Conservation (phyloP, 1,284 basidiomycete species). For the Sporisorium graminicola region DNA sequence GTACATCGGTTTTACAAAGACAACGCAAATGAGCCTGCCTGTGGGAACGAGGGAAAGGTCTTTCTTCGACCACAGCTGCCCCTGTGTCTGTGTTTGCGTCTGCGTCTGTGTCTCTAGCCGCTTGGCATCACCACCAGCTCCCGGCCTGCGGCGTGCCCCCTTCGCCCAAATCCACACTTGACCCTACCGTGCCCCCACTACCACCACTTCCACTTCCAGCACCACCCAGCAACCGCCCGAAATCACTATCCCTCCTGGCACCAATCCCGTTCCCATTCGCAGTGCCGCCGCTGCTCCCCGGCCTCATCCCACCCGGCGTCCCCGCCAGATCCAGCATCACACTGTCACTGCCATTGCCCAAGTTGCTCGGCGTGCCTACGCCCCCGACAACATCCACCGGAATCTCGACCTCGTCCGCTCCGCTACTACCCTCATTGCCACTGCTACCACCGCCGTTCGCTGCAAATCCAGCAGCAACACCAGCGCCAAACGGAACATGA, state of each 20-base stretch:
- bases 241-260: neutral
- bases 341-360: slow-evolving; percentile 24
- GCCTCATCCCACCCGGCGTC: neutral
- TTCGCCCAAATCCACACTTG: slow-evolving; percentile 24
- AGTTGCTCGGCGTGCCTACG: slow-evolving; percentile 33
- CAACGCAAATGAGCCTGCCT: too few species aligned
- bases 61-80: neutral
- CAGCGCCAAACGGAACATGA: slow-evolving; percentile 25
- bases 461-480: neutral
- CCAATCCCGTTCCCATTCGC: neutral
- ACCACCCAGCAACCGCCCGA: neutral
- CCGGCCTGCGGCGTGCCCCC: slow-evolving; percentile 40
- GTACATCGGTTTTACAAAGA: too few species aligned
- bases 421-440: neutral
- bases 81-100: neutral
- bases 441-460: neutral
- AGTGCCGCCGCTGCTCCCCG: slow-evolving; percentile 1
- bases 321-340: slow-evolving; percentile 20
- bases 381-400: slow-evolving; percentile 15
- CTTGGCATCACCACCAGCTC: slow-evolving; percentile 37
- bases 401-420: neutral
- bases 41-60: too few species aligned
- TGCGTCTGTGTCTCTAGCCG: neutral
- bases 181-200: too few species aligned
- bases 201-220: neutral